Percentiles rank a stretch among this genome's conserved stretches.
Conservation (phyloP, 116 monocot genomes). For the Zostera marina region DNA sequence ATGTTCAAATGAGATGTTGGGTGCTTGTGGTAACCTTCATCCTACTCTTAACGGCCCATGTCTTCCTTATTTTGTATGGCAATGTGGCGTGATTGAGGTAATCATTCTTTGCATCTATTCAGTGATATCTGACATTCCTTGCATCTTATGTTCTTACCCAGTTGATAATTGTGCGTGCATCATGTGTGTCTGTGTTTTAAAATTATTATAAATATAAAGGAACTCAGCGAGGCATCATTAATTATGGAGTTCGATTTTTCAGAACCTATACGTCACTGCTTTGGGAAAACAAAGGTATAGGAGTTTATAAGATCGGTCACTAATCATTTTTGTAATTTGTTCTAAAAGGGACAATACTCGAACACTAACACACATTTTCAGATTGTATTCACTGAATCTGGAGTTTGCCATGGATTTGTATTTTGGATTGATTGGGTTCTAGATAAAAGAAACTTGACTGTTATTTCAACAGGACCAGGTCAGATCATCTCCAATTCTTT, state of each 20-base stretch:
- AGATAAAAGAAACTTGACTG: slow-evolving; percentile 34
- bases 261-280: slow-evolving; percentile 51
- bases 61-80: slow-evolving; percentile 81
- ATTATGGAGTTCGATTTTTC: slow-evolving; percentile 81
- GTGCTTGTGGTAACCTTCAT: slow-evolving; percentile 68
- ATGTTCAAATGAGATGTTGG: slow-evolving; percentile 57
- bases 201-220: slow-evolving; percentile 33
- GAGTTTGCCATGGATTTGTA: slow-evolving; percentile 88
- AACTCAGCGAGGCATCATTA: slow-evolving; percentile 47
- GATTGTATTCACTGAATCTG: slow-evolving; percentile 44
- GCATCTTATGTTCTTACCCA: too few species aligned
- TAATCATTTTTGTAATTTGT: neutral
- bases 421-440: slow-evolving; percentile 98
- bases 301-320: neutral
- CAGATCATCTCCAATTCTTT: neutral
- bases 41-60: slow-evolving; percentile 36
- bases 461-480: slow-evolving; percentile 85
- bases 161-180: neutral
- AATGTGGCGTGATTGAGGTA: slow-evolving; percentile 84
- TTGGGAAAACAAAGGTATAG: slow-evolving; percentile 54
- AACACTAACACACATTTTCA: slow-evolving; percentile 9
- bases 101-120: neutral
- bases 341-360: neutral
- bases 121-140: neutral
- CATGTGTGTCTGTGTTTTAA: neutral